Conservation (phyloP, 805 yeast genomes). For the Saccharomycopsis fodiens region DNA sequence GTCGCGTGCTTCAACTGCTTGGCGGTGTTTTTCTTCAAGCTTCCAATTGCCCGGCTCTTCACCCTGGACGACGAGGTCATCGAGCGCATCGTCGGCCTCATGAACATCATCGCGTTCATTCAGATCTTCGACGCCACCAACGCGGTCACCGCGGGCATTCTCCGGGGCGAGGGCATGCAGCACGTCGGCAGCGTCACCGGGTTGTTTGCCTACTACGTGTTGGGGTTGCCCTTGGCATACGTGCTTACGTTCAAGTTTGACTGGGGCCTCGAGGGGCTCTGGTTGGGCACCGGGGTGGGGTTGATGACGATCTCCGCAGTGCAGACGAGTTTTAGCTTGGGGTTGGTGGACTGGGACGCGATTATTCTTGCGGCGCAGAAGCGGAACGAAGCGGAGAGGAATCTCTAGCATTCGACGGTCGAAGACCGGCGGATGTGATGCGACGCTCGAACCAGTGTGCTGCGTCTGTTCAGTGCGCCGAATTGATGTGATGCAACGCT, state of each 20-base stretch:
- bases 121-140: conserved; percentile 64
- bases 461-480: background rate
- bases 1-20: conserved; percentile 15
- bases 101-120: conserved; percentile 60
- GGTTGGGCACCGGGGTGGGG: conserved; percentile 55
- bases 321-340: conserved; percentile 27
- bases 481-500: background rate
- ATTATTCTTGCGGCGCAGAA: conserved; percentile 14
- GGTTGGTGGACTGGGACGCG: conserved; percentile 12
- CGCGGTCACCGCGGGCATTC: conserved; percentile 67
- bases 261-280: conserved; percentile 49
- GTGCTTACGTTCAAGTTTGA: conserved; percentile 43
- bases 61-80: conserved; percentile 56
- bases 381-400: conserved; percentile 14
- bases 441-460: background rate
- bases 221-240: conserved; percentile 57
- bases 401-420: background rate
- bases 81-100: conserved; percentile 38
- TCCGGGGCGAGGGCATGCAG: conserved; percentile 74
- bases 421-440: background rate
- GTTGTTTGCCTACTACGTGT: conserved; percentile 47
- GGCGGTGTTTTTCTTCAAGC: conserved; percentile 34
- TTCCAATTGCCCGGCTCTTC: conserved; percentile 42
- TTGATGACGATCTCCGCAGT: conserved; percentile 40
- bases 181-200: conserved; percentile 55